Percentiles rank a stretch among this genome's conserved stretches.
phyloP scores from a whole-genome alignment of 75 land plant genomes.

The Larix kaempferi region DNA sequence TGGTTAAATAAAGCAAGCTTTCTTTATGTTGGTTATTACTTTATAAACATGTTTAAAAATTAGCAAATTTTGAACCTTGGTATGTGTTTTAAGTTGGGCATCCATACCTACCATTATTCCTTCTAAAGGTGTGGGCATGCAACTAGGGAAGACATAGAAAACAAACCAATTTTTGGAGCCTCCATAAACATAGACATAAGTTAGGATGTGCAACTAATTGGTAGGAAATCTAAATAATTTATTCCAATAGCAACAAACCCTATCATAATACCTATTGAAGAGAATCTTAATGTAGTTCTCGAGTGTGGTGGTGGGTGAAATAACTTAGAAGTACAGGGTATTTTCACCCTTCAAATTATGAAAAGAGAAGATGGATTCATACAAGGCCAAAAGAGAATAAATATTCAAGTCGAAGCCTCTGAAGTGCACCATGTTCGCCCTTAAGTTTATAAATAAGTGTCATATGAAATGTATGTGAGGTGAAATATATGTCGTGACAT shows the following conservation, averaged over 20 bases:
- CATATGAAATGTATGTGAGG: neutral
- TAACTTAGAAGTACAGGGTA: conserved; percentile 33
- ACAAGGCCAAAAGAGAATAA: conserved; percentile 25
- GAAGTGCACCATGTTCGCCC: neutral
- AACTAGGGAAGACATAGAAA: conserved; percentile 40
- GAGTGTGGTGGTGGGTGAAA: conserved; percentile 40
- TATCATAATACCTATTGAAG: conserved; percentile 24
- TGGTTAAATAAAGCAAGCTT: no score
- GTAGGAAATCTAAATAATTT: conserved; percentile 10
- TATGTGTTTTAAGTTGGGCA: no score
- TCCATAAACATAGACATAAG: conserved; percentile 36
- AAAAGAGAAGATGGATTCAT: conserved; percentile 35
- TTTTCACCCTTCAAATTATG: conserved; percentile 24
- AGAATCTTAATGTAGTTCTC: conserved; percentile 25
- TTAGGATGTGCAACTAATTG: conserved; percentile 25
- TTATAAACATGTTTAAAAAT: no score
- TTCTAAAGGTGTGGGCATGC: conserved; percentile 31
- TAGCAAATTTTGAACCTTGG: no score
- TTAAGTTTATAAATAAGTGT: neutral
- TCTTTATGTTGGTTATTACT: no score
- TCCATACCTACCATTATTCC: conserved; percentile 13
- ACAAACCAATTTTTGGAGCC: conserved; percentile 35
- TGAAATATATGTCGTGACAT: neutral
- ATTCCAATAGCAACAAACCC: conserved; percentile 20
- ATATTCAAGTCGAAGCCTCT: no score